Conservation (phyloP, 2,329 filamentous ascomycete genomes). For the Penicillium verrucosum region DNA sequence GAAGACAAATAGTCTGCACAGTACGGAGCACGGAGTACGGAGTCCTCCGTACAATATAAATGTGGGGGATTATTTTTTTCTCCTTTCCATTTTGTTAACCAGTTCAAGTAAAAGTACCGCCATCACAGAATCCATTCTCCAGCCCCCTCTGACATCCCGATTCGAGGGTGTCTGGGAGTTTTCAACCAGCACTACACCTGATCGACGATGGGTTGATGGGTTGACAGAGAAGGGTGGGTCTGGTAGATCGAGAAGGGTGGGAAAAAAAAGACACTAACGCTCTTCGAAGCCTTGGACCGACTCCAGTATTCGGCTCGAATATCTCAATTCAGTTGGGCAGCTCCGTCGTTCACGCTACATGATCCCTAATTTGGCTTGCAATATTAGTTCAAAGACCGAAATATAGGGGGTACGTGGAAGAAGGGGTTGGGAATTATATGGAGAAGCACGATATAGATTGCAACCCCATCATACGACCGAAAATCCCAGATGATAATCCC, state of each 20-base stretch:
- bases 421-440: not conserved
- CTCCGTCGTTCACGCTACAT: not conserved
- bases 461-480: not conserved
- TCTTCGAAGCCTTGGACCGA: conserved; percentile 7
- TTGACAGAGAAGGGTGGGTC: conserved; percentile 19
- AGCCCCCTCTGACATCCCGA: not conserved
- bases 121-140: not conserved
- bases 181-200: conserved; percentile 11
- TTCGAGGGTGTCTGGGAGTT: not conserved
- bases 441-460: not conserved
- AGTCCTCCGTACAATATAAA: not conserved
- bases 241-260: conserved; percentile 3
- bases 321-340: not conserved
- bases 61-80: not conserved
- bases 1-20: conserved; percentile 2
- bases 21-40: not conserved
- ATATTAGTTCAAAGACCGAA: conserved; percentile 1
- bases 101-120: not conserved
- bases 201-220: conserved; percentile 20
- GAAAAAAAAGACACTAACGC: not conserved
- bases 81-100: not conserved
- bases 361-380: not conserved
- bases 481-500: not conserved
- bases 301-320: conserved; percentile 6
- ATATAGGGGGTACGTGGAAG: not conserved